These are phyloP conservation scores for Penicillium sp. DNA, from an alignment of 2,329 filamentous ascomycete species.

Conservation along the genomic window DNA sequence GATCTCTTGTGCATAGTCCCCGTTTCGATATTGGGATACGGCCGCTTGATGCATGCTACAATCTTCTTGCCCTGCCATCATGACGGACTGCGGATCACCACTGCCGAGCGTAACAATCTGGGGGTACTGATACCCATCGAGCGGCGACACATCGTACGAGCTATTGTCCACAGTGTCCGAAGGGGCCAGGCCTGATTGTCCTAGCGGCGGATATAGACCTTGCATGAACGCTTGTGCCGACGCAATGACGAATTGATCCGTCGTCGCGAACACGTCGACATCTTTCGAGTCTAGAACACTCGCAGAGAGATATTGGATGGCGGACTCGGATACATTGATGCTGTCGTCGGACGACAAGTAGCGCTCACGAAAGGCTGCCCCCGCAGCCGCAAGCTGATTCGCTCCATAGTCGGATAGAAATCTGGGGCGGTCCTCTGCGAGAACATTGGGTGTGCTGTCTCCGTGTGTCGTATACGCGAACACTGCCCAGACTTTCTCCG, in stretches of 20 bases:
- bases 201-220: slow-evolving; percentile 59
- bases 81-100: slow-evolving; percentile 55
- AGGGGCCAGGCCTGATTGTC: slow-evolving; percentile 35
- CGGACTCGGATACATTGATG: slow-evolving; percentile 31
- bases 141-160: slow-evolving; percentile 48
- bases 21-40: slow-evolving; percentile 45
- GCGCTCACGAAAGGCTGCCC: slow-evolving; percentile 54
- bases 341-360: slow-evolving; percentile 48
- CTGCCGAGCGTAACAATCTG: slow-evolving; percentile 48
- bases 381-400: slow-evolving; percentile 54
- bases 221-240: slow-evolving; percentile 65
- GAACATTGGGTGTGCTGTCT: slow-evolving; percentile 54
- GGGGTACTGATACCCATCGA: slow-evolving; percentile 62
- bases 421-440: slow-evolving; percentile 33
- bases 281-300: slow-evolving; percentile 50
- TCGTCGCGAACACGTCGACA: slow-evolving; percentile 50
- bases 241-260: slow-evolving; percentile 51
- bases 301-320: slow-evolving; percentile 49
- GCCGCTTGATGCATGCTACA: slow-evolving; percentile 45
- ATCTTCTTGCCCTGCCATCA: slow-evolving; percentile 51
- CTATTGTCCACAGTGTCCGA: slow-evolving; percentile 52
- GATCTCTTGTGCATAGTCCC: slow-evolving; percentile 44
- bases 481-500: slow-evolving; percentile 47
- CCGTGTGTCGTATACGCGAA: slow-evolving; percentile 59
- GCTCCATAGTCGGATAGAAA: slow-evolving; percentile 58